Evolutionary conservation across 768 basidiomycete species (phyloP).

Genomic region (Lyophyllum decastes): DNA sequence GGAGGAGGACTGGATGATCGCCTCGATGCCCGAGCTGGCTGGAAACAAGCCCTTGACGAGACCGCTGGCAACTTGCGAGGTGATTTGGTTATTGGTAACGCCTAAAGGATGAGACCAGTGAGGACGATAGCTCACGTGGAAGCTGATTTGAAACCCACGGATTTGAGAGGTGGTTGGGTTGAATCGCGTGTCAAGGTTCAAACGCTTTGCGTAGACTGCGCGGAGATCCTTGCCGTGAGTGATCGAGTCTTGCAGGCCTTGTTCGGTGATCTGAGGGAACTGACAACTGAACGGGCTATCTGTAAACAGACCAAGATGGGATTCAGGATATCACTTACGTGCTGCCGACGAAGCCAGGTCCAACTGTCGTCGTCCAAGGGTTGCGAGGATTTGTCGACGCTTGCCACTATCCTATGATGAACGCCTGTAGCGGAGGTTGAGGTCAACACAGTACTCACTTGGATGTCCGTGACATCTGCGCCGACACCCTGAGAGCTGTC

Average conservation of each 20-base stretch:
- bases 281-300: slow-evolving; percentile 39
- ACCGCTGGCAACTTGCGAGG: slow-evolving; percentile 52
- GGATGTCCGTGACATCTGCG: slow-evolving; percentile 31
- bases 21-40: slow-evolving; percentile 29
- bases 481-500: slow-evolving; percentile 26
- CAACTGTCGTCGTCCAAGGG: slow-evolving; percentile 42
- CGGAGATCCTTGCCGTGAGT: slow-evolving; percentile 50
- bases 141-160: slow-evolving; percentile 27
- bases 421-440: not conserved
- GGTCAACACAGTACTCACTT: slow-evolving; percentile 23
- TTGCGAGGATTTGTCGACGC: slow-evolving; percentile 36
- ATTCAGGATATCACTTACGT: slow-evolving; percentile 29
- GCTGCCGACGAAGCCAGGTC: slow-evolving; percentile 45
- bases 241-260: slow-evolving; percentile 44
- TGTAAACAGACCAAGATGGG: not conserved
- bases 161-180: slow-evolving; percentile 36
- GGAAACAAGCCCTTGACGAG: slow-evolving; percentile 49
- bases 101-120: slow-evolving; percentile 25
- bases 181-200: slow-evolving; percentile 34
- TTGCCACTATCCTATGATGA: slow-evolving; percentile 39
- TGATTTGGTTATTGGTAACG: slow-evolving; percentile 54
- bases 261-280: slow-evolving; percentile 48
- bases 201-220: slow-evolving; percentile 41
- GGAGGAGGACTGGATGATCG: slow-evolving; percentile 37
- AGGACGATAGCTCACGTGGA: not conserved